phyloP scores from a whole-genome alignment of 768 basidiomycete genomes.

The Termitomyces bulborhizus region DNA sequence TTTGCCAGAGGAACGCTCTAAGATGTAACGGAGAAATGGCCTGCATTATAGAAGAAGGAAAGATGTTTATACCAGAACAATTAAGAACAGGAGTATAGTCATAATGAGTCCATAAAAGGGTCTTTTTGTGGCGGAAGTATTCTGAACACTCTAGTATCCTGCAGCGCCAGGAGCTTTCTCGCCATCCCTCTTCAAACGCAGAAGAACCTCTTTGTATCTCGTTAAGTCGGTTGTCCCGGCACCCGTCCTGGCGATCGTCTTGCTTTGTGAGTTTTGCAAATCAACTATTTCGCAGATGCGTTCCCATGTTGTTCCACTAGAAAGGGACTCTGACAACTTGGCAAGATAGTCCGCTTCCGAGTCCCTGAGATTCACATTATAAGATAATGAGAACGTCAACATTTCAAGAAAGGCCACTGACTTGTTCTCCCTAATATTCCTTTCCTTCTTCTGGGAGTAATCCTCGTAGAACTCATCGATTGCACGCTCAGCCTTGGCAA shows the following conservation, averaged over 20 bases:
- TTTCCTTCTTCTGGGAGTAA: constrained; percentile 85
- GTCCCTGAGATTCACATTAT: constrained; percentile 47
- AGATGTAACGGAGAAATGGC: constrained; percentile 5
- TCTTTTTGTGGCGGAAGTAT: not conserved
- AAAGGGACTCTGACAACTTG: constrained; percentile 66
- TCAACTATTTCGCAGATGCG: constrained; percentile 84
- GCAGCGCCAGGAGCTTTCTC: constrained; percentile 88
- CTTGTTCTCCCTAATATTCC: constrained; percentile 94
- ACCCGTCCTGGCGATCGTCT: constrained; percentile 85
- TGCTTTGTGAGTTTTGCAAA: constrained; percentile 95
- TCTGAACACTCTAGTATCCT: constrained; percentile 58
- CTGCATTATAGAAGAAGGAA: not conserved
- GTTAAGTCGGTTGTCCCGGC: constrained; percentile 84
- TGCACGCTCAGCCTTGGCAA: constrained; percentile 75
- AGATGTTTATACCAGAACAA: not conserved
- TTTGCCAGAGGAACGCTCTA: constrained; percentile 7
- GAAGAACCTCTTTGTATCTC: constrained; percentile 88
- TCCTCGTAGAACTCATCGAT: constrained; percentile 91
- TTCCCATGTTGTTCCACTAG: constrained; percentile 92
- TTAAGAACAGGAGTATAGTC: not conserved
- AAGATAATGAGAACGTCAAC: not conserved
- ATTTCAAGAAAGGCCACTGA: constrained; percentile 27
- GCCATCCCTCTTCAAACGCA: constrained; percentile 87
- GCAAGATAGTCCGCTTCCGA: constrained; percentile 78
- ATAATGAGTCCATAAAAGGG: not conserved